These are phyloP conservation scores for Backusella parvicylindrica DNA, from an alignment of 192 early-diverging fungal species.

Conservation along the genomic window DNA sequence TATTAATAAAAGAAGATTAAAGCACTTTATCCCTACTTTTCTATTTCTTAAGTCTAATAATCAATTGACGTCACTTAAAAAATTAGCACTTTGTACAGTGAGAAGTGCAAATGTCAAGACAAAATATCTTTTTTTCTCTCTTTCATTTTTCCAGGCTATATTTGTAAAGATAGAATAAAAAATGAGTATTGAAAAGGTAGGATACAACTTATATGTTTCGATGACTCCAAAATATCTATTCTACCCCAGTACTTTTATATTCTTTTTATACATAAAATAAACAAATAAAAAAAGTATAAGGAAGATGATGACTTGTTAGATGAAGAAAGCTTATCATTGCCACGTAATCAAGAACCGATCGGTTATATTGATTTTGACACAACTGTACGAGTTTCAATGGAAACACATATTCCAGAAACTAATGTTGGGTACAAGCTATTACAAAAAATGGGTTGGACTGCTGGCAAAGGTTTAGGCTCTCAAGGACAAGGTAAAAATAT, in stretches of 20 bases:
- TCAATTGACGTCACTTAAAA: too few species aligned
- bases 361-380: slow-evolving; percentile 13
- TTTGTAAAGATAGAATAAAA: background rate
- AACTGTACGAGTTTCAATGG: slow-evolving; percentile 48
- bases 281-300: background rate
- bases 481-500: slow-evolving; percentile 47
- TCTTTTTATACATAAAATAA: background rate
- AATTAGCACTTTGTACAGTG: too few species aligned
- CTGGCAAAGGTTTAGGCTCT: slow-evolving; percentile 57
- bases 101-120: too few species aligned
- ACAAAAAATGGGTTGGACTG: slow-evolving; percentile 70
- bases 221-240: background rate
- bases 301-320: background rate
- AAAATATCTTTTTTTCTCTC: too few species aligned
- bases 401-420: slow-evolving; percentile 49
- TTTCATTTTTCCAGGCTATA: too few species aligned
- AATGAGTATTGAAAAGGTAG: slow-evolving; percentile 1
- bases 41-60: too few species aligned
- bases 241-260: background rate
- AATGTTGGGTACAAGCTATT: slow-evolving; percentile 69
- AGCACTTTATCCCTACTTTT: too few species aligned
- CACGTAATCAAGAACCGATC: slow-evolving; percentile 13
- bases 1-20: too few species aligned
- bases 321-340: slow-evolving; percentile 6
- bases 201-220: background rate